Conservation (phyloP, 208 protist genomes). For the Leishmania guyanensis region DNA sequence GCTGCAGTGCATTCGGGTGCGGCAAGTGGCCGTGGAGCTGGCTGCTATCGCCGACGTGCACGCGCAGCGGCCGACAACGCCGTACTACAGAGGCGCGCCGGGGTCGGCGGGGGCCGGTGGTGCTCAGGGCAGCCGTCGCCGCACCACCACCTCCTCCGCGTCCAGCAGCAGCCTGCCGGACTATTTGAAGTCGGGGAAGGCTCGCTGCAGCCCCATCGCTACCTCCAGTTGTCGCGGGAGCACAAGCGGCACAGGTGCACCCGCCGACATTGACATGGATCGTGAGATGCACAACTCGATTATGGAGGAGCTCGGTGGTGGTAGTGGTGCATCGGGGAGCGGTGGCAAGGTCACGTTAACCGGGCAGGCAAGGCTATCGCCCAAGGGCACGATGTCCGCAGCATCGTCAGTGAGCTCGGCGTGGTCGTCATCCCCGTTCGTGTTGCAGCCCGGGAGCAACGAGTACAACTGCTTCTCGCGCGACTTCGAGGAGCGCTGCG, state of each 20-base stretch:
- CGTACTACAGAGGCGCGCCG: constrained; percentile 12
- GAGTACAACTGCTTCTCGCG: constrained; percentile 76
- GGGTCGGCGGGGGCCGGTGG: background rate
- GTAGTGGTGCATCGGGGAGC: background rate
- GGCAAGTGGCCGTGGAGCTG: constrained; percentile 68
- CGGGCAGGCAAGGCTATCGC: background rate
- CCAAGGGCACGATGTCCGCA: background rate
- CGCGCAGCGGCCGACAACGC: constrained; percentile 41
- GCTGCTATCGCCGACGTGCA: constrained; percentile 79
- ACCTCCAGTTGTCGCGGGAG: background rate
- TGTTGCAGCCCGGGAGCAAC: constrained; percentile 57
- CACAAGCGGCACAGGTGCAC: background rate
- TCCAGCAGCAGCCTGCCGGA: constrained; percentile 29
- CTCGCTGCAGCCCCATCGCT: background rate
- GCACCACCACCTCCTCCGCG: background rate
- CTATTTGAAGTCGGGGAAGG: constrained; percentile 25
- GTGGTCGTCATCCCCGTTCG: constrained; percentile 33
- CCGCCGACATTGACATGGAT: constrained; percentile 2
- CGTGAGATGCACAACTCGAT: constrained; percentile 41
- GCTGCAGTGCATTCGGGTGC: constrained; percentile 79
- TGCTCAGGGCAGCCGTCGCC: background rate
- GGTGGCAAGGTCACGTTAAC: background rate
- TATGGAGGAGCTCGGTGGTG: constrained; percentile 46
- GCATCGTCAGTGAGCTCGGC: background rate
- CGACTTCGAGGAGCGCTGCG: constrained; percentile 81